Conservation (phyloP, 768 basidiomycete species). For the Lactarius hengduanensis region DNA sequence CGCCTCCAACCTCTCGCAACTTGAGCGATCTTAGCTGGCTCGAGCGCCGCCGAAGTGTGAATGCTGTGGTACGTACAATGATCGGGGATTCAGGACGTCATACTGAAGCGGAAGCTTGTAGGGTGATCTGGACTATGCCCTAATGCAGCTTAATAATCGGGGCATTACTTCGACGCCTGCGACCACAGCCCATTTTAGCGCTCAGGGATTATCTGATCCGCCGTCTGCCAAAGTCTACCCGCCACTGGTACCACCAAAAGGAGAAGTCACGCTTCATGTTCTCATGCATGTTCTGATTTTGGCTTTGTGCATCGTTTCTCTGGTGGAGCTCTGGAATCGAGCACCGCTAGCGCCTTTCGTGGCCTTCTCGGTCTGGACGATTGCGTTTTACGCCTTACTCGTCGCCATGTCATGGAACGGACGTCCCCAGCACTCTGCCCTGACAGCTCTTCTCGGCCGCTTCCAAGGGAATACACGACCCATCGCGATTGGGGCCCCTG, state of each 20-base stretch:
- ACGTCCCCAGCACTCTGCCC: slow-evolving; percentile 54
- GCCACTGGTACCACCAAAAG: slow-evolving; percentile 40
- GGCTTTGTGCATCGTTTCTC: slow-evolving; percentile 54
- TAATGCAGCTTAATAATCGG: slow-evolving; percentile 56
- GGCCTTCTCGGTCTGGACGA: slow-evolving; percentile 62
- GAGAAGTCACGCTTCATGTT: slow-evolving; percentile 45
- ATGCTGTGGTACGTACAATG: slow-evolving; percentile 56
- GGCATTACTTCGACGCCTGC: slow-evolving; percentile 48
- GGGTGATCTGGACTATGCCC: slow-evolving; percentile 72
- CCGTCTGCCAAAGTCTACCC: slow-evolving; percentile 30
- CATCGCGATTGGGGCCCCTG: slow-evolving; percentile 15
- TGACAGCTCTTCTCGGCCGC: slow-evolving; percentile 49
- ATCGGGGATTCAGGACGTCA: slow-evolving; percentile 9
- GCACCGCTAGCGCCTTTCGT: slow-evolving; percentile 57
- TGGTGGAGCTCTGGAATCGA: slow-evolving; percentile 57
- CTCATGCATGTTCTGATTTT: slow-evolving; percentile 59
- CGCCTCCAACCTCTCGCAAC: slow-evolving; percentile 48
- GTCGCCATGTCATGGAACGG: slow-evolving; percentile 57
- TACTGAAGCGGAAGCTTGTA: slow-evolving; percentile 33
- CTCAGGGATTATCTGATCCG: slow-evolving; percentile 36
- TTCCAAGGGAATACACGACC: slow-evolving; percentile 38
- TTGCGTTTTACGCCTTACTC: slow-evolving; percentile 56
- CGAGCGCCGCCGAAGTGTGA: slow-evolving; percentile 66
- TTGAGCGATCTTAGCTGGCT: slow-evolving; percentile 79
- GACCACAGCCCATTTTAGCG: slow-evolving; percentile 50